Percentiles rank a stretch among this genome's conserved stretches.
Evolutionary conservation across 805 yeast species (phyloP).

Genomic region (Schwanniomyces pseudopolymorphus): DNA sequence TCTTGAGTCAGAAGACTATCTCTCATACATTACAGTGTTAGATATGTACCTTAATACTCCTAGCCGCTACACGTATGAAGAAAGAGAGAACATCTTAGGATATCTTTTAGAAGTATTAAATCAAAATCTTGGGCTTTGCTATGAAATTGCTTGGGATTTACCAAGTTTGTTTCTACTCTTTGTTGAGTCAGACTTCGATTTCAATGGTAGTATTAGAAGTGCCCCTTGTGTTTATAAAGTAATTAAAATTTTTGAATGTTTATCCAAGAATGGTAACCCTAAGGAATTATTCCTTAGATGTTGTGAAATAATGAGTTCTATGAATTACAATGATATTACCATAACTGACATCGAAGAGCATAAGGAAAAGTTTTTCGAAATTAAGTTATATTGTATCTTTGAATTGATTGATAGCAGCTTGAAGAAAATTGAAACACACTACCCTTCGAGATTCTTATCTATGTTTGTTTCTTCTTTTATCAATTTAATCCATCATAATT

Average conservation of each 20-base stretch:
- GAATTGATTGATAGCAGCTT: constrained; percentile 64
- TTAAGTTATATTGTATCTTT: constrained; percentile 64
- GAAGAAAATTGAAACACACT: constrained; percentile 60
- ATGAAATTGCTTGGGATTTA: constrained; percentile 89
- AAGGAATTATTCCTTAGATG: constrained; percentile 74
- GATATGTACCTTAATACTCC: constrained; percentile 60
- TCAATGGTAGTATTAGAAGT: constrained; percentile 26
- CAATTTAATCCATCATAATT: constrained; percentile 47
- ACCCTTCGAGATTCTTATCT: constrained; percentile 78
- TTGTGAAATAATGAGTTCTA: constrained; percentile 57
- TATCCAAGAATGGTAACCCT: constrained; percentile 73
- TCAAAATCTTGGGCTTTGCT: constrained; percentile 48
- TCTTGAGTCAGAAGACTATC: constrained; percentile 53
- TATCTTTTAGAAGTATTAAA: constrained; percentile 44
- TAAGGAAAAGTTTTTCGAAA: constrained; percentile 38
- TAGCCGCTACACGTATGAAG: constrained; percentile 43
- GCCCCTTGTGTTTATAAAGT: constrained; percentile 40
- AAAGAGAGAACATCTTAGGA: constrained; percentile 49
- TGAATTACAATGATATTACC: constrained; percentile 24
- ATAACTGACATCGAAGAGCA: constrained; percentile 8
- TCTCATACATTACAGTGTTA: constrained; percentile 70
- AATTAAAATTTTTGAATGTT: constrained; percentile 55
- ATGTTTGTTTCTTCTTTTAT: constrained; percentile 63
- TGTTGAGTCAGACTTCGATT: constrained; percentile 39
- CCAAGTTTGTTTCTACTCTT: constrained; percentile 65